Evolutionary conservation across 306 rosid species (phyloP), one percentile per base, ranked within the genome.

Genomic region (Herpetospermum pedunculosum): DNA sequence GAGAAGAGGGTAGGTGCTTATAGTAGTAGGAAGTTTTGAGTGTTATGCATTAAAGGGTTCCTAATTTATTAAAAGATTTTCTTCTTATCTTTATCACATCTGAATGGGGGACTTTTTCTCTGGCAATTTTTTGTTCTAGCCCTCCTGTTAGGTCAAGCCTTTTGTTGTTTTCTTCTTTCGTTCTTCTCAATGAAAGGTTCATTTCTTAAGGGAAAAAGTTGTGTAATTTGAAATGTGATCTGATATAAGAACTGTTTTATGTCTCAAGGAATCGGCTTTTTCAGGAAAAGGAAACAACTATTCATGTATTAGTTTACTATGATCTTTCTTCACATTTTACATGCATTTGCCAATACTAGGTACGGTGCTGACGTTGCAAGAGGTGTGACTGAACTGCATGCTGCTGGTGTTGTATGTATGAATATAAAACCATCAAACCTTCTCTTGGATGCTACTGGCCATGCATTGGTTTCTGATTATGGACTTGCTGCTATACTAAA

Each of bases 351-450:
- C 58, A 57, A 59, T 80, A 78, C 83, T 84, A 94, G 99, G 85
- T 94, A 89, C 44, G 99, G 99, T 62, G 96, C 97, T 35, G 99
- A 94, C 75, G 88, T 94, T 83, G 95, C 99, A 55, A 85, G 97
- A 54, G 99, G 99, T 60, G 99, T 94, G 70, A 96, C 94, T 76
- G 99, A 94, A 80, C 97, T 94, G 79, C 99, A 94, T 41, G 97
- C 99, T 16, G 97, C 99, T 32, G 97, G 97, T 5, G 92, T 94
- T 78, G 84, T 94, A 74, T 94, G 99, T 87, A 94, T 94, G 99
- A 94, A 89, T 85, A 77, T 94, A 75, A 91, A 94, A 81, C 99
- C 99, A 3, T 94, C 99, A 81, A 94, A 94, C 84, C 89, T 94
- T 79, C 99, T 94, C 76, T 89, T 94, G 80, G 97, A 94, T 81